Evolutionary conservation across 1,139 yeast genomes (phyloP).

Genomic region (Candida glucosophila): DNA sequence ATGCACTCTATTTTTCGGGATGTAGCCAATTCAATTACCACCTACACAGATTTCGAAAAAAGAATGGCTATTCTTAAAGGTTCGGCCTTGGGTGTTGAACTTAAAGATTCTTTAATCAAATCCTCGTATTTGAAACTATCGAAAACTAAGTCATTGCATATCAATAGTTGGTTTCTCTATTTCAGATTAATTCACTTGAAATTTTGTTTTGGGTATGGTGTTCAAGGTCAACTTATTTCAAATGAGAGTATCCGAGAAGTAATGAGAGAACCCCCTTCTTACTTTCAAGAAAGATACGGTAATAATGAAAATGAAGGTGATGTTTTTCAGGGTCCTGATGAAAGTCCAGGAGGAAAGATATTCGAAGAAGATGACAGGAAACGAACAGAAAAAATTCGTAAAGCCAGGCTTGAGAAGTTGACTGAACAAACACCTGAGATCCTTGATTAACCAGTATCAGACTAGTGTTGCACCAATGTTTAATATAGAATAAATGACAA

Average conservation of each 20-base stretch:
- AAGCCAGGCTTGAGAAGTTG: conserved; percentile 27
- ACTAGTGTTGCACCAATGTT: too few species aligned
- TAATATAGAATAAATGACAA: too few species aligned
- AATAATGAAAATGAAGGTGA: conserved; percentile 10
- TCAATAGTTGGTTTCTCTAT: conserved; percentile 60
- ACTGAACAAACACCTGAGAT: too few species aligned
- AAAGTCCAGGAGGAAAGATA: conserved; percentile 8
- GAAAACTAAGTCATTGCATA: conserved; percentile 48
- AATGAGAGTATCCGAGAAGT: conserved; percentile 39
- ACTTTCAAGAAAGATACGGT: conserved; percentile 22
- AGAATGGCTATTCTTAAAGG: conserved; percentile 30
- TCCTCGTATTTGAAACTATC: conserved; percentile 46
- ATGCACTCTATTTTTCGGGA: conserved; percentile 59
- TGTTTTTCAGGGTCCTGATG: conserved; percentile 7
- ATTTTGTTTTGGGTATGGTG: conserved; percentile 67
- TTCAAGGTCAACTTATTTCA: conserved; percentile 51
- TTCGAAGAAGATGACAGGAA: conserved; percentile 19
- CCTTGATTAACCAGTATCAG: too few species aligned
- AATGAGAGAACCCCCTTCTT: conserved; percentile 32
- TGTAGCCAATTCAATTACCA: conserved; percentile 41
- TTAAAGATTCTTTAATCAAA: conserved; percentile 27
- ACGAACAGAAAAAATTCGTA: conserved; percentile 23
- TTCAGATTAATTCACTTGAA: conserved; percentile 53
- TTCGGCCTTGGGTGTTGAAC: conserved; percentile 32
- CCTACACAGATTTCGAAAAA: conserved; percentile 30